These are phyloP conservation scores for Rhodamnia argentea DNA, from an alignment of 345 rosid genomes.

Conservation along the genomic window DNA sequence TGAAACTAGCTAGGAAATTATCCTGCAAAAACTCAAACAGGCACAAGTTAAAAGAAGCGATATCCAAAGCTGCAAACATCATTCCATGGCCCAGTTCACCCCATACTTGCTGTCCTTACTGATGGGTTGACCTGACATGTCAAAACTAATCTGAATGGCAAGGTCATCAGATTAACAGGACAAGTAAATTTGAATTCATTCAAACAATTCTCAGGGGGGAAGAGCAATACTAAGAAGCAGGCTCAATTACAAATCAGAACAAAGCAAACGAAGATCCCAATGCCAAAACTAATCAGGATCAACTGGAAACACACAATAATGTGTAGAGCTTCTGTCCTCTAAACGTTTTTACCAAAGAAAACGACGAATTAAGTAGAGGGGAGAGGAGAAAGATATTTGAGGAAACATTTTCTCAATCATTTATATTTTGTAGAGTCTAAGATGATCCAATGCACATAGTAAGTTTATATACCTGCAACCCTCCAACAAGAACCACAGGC, in stretches of 20 bases:
- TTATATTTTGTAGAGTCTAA: neutral
- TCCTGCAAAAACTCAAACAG: constrained; percentile 25
- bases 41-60: neutral
- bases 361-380: neutral
- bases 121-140: neutral
- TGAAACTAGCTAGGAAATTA: constrained; percentile 52
- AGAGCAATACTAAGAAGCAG: neutral
- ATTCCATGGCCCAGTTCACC: neutral
- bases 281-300: neutral
- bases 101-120: too few relatives aligned
- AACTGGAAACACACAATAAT: neutral
- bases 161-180: neutral
- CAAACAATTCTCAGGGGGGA: neutral
- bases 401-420: neutral
- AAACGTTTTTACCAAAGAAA: neutral
- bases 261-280: neutral
- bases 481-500: constrained; percentile 39
- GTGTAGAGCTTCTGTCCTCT: neutral
- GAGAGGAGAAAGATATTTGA: neutral
- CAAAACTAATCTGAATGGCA: neutral
- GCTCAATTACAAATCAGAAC: neutral
- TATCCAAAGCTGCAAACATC: neutral
- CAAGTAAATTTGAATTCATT: neutral
- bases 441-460: neutral
- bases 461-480: constrained; percentile 23